Percentiles rank a stretch among this genome's conserved stretches.
Conservation (phyloP, 129 eudicot genomes). For the Apium graveolens region DNA sequence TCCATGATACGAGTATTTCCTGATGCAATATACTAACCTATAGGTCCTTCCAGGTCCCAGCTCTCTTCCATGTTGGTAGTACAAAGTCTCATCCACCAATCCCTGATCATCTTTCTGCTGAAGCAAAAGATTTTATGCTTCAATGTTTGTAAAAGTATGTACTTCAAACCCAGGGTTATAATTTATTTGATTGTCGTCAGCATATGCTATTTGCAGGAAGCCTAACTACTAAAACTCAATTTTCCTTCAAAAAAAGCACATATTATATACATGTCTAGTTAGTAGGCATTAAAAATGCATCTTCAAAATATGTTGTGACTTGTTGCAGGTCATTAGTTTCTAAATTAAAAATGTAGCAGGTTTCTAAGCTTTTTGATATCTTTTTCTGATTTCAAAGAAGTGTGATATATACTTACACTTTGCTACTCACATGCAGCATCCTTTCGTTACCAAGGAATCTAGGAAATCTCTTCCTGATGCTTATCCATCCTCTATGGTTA, state of each 20-base stretch:
- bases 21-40: no score
- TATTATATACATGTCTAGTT: conserved; percentile 6
- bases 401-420: no score
- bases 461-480: conserved; percentile 26
- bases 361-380: background rate
- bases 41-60: no score
- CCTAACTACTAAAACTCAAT: no score
- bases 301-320: conserved; percentile 13
- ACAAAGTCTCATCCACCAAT: conserved; percentile 92
- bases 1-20: no score
- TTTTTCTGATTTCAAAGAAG: background rate
- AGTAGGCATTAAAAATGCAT: background rate
- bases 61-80: no score
- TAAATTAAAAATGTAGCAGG: background rate
- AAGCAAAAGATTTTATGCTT: conserved; percentile 64
- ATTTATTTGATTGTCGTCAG: no score
- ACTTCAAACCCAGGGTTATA: background rate
- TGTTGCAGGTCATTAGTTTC: conserved; percentile 50
- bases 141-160: conserved; percentile 69
- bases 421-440: no score
- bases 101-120: conserved; percentile 72
- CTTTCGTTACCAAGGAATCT: conserved; percentile 43
- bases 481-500: conserved; percentile 39
- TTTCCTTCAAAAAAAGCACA: no score
- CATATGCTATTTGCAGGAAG: no score